A percentile compares a stretch with the other conserved stretches of the same genome.
phyloP scores from a whole-genome alignment of 345 rosid species.

The Salix exigua region DNA sequence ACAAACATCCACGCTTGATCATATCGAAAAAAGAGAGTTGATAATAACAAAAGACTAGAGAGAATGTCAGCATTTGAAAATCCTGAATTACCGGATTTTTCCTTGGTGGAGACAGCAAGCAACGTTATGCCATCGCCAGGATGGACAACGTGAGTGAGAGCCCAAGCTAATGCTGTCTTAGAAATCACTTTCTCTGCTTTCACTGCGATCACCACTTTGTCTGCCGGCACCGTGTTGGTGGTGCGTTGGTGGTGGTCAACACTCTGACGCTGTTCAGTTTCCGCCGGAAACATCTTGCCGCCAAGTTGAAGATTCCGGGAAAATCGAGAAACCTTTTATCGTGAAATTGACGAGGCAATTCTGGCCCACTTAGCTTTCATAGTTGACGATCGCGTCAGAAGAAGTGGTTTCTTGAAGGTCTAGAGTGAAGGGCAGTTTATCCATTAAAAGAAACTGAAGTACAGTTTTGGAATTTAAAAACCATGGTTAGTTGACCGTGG shows the following conservation, averaged over 20 bases:
- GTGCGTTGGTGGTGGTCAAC: conserved; percentile 16
- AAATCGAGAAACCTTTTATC: background rate
- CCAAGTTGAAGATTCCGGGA: background rate
- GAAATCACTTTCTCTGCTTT: conserved; percentile 66
- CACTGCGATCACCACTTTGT: conserved; percentile 59
- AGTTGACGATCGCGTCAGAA: background rate
- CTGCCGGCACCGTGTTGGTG: conserved; percentile 16
- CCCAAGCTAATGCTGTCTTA: conserved; percentile 61
- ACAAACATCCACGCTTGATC: background rate
- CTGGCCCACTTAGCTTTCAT: background rate
- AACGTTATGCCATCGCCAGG: conserved; percentile 59
- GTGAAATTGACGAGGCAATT: background rate
- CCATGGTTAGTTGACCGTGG: conserved; percentile 15
- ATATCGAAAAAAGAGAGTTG: background rate
- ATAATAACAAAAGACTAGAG: background rate
- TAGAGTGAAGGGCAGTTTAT: background rate
- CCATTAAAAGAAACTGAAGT: background rate
- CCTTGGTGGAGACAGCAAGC: conserved; percentile 49
- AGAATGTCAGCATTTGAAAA: background rate
- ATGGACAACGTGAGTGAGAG: conserved; percentile 66
- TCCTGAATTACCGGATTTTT: conserved; percentile 32
- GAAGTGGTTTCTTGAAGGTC: background rate
- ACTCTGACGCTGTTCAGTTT: conserved; percentile 17
- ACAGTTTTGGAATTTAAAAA: background rate
- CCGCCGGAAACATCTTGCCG: conserved; percentile 13